Percentiles rank a stretch among this genome's conserved stretches.
Conservation (phyloP, 139 green algal species). For the Mychonastes homosphaera region DNA sequence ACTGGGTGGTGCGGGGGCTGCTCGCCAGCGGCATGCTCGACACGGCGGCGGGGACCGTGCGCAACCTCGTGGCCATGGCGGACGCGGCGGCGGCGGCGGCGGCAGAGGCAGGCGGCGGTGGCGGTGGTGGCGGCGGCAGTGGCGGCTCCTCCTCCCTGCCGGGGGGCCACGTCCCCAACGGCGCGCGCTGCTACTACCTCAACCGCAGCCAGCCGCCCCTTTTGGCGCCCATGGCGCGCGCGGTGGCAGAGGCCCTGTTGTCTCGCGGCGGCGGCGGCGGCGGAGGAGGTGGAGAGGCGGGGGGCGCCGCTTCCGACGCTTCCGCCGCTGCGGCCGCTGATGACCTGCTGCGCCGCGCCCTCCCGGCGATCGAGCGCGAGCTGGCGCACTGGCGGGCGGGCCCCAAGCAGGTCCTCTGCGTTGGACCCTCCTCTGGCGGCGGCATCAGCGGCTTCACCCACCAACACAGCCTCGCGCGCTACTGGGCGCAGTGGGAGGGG, state of each 20-base stretch:
- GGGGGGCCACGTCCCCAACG: constrained; percentile 84
- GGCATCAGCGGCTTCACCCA: too few relatives aligned
- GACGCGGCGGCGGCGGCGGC: too few relatives aligned
- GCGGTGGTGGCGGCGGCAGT: not conserved
- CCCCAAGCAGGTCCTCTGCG: constrained; percentile 36
- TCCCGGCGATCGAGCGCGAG: constrained; percentile 60
- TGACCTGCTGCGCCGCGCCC: constrained; percentile 20
- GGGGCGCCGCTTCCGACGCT: too few relatives aligned
- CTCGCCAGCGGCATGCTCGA: constrained; percentile 55
- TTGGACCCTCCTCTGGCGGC: too few relatives aligned
- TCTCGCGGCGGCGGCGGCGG: not conserved
- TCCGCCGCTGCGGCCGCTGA: not conserved
- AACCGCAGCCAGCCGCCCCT: constrained; percentile 89
- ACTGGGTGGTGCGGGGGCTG: constrained; percentile 75
- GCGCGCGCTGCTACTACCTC: constrained; percentile 79
- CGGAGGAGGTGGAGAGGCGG: too few relatives aligned
- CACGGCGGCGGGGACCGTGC: constrained; percentile 44
- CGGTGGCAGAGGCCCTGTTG: constrained; percentile 2
- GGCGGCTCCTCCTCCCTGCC: not conserved
- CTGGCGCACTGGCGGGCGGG: constrained; percentile 61
- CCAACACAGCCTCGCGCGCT: constrained; percentile 50
- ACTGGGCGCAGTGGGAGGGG: constrained; percentile 54
- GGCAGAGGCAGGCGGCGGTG: not conserved
- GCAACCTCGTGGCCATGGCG: constrained; percentile 62
- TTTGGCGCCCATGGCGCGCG: constrained; percentile 51